A percentile compares a stretch with the other conserved stretches of the same genome.
phyloP scores from a whole-genome alignment of 306 rosid genomes.

The Morella rubra region DNA sequence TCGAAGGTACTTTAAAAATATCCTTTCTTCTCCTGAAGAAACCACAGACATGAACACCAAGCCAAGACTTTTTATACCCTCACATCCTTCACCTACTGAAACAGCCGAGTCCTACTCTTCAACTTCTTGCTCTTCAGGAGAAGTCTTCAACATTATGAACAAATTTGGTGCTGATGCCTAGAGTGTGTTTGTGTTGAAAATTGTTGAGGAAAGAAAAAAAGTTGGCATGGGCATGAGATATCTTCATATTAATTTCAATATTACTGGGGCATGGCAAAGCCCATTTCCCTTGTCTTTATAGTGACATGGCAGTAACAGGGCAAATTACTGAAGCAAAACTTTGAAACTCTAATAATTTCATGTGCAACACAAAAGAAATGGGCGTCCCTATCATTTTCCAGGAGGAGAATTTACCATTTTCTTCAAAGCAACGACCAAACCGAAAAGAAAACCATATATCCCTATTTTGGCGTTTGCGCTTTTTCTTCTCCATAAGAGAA shows the following conservation, averaged over 20 bases:
- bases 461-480: not conserved
- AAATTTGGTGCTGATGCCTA: not conserved
- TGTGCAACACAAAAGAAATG: constrained; percentile 37
- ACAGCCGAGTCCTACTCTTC: not conserved
- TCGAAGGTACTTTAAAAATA: not conserved
- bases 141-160: not conserved
- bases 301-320: too few species aligned
- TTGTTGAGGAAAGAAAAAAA: too few species aligned
- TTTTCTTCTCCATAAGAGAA: too few species aligned
- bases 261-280: too few species aligned
- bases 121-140: not conserved
- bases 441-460: not conserved
- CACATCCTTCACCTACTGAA: not conserved
- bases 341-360: constrained; percentile 30
- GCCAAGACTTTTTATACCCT: too few species aligned
- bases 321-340: too few species aligned
- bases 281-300: too few species aligned
- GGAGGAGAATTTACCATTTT: constrained; percentile 35
- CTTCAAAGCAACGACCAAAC: constrained; percentile 7
- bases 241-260: too few species aligned
- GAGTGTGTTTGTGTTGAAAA: too few species aligned
- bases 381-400: constrained; percentile 39
- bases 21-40: not conserved
- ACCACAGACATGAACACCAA: not conserved
- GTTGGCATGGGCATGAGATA: too few species aligned